Conservation (phyloP, 177 flowering plant genomes). For the Vitis hybrid region DNA sequence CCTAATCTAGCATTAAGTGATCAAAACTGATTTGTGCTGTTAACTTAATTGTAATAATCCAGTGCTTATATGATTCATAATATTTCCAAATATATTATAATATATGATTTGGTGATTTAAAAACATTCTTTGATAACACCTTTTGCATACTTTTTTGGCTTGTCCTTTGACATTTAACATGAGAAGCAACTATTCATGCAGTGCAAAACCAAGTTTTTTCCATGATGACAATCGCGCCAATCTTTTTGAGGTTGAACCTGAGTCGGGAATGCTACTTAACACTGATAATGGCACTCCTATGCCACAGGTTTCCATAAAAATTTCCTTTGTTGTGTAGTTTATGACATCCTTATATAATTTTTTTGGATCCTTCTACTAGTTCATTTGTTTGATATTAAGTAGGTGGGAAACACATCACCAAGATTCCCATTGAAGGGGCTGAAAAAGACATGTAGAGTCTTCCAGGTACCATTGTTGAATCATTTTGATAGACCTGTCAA, state of each 20-base stretch:
- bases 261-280: constrained; percentile 85
- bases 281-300: constrained; percentile 91
- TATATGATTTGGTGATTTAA: too few species aligned
- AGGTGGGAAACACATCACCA: constrained; percentile 63
- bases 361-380: not conserved
- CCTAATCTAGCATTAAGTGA: not conserved
- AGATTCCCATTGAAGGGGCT: constrained; percentile 30
- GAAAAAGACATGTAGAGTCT: constrained; percentile 54
- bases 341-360: not conserved
- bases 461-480: constrained; percentile 56
- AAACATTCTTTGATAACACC: too few species aligned
- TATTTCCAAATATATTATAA: too few species aligned
- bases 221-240: constrained; percentile 81
- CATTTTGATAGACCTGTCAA: not conserved
- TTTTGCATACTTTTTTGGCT: not conserved
- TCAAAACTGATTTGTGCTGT: not conserved
- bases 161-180: not conserved
- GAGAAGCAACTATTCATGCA: constrained; percentile 22
- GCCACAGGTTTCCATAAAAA: constrained; percentile 57
- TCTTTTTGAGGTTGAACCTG: constrained; percentile 90
- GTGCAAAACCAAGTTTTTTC: constrained; percentile 92
- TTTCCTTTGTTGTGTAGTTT: not conserved
- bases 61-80: too few species aligned
- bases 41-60: not conserved
- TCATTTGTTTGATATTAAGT: constrained; percentile 8